Evolutionary conservation across 2,329 filamentous ascomycete genomes (phyloP).

Genomic region (Fusarium sp.): DNA sequence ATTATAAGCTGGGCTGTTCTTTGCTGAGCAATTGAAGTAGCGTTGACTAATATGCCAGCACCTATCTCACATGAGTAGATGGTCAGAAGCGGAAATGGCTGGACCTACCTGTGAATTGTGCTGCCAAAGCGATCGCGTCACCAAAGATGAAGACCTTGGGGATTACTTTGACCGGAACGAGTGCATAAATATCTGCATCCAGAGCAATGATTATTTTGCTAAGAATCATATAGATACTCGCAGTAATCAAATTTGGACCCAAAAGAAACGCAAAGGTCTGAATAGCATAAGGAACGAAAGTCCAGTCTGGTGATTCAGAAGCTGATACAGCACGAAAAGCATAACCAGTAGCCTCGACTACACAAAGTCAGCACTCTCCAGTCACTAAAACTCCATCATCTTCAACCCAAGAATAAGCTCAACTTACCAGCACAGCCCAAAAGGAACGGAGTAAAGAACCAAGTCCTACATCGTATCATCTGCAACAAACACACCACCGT

Average conservation of each 20-base stretch:
- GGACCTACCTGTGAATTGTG: slow-evolving; percentile 26
- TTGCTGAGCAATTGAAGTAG: slow-evolving; percentile 32
- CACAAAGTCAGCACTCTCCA: background rate
- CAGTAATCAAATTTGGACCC: slow-evolving; percentile 54
- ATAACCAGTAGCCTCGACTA: slow-evolving; percentile 50
- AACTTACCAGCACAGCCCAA: slow-evolving; percentile 59
- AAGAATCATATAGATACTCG: slow-evolving; percentile 57
- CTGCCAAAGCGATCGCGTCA: slow-evolving; percentile 56
- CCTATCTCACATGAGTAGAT: slow-evolving; percentile 5
- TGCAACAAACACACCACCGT: slow-evolving; percentile 52
- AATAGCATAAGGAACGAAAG: slow-evolving; percentile 48
- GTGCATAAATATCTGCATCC: slow-evolving; percentile 51
- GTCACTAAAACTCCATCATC: too few relatives aligned
- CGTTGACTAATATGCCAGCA: slow-evolving; percentile 29
- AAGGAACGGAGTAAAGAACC: slow-evolving; percentile 62
- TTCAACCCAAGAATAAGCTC: background rate
- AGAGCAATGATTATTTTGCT: slow-evolving; percentile 51
- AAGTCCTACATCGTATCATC: slow-evolving; percentile 54
- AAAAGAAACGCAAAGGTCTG: slow-evolving; percentile 50
- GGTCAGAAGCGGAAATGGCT: rapidly evolving
- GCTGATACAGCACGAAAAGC: slow-evolving; percentile 58
- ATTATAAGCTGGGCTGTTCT: slow-evolving; percentile 57
- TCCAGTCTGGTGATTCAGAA: slow-evolving; percentile 49
- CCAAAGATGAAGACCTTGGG: slow-evolving; percentile 62
- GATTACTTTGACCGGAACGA: slow-evolving; percentile 55